phyloP scores from a whole-genome alignment of 148 eudicot genomes.

The Dysphania ambrosioides region DNA sequence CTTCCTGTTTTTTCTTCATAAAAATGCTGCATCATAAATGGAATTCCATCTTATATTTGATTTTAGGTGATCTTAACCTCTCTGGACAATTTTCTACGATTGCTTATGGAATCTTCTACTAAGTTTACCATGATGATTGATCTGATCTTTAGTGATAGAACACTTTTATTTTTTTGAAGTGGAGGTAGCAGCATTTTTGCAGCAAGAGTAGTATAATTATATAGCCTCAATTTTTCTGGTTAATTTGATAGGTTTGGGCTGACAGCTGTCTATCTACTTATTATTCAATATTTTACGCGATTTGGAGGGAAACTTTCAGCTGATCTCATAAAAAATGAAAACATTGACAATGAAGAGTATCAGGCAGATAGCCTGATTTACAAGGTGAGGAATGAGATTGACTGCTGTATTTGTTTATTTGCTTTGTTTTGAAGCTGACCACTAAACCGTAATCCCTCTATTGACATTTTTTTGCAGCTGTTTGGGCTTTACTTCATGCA shows the following conservation, averaged over 20 bases:
- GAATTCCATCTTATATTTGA: too few relatives aligned
- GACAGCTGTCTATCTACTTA: slow-evolving; percentile 72
- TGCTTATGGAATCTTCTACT: neutral
- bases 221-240: slow-evolving; percentile 3
- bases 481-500: slow-evolving; percentile 97
- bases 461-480: slow-evolving; percentile 47
- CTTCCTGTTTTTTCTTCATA: neutral
- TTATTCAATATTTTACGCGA: slow-evolving; percentile 81
- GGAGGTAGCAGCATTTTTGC: neutral
- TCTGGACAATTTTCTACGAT: too few relatives aligned
- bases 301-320: slow-evolving; percentile 80
- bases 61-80: too few relatives aligned
- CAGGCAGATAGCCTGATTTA: slow-evolving; percentile 84
- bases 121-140: neutral
- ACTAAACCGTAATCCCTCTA: neutral
- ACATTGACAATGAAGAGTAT: slow-evolving; percentile 57
- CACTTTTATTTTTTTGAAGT: neutral
- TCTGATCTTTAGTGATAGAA: neutral
- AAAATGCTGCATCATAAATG: too few relatives aligned
- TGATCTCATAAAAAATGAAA: slow-evolving; percentile 70
- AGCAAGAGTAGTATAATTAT: neutral
- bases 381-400: slow-evolving; percentile 49
- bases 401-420: neutral
- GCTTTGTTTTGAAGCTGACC: neutral
- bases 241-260: slow-evolving; percentile 58